These are phyloP conservation scores for Globisporangium nagaii DNA, from an alignment of 352 stramenopile species.

Conservation along the genomic window DNA sequence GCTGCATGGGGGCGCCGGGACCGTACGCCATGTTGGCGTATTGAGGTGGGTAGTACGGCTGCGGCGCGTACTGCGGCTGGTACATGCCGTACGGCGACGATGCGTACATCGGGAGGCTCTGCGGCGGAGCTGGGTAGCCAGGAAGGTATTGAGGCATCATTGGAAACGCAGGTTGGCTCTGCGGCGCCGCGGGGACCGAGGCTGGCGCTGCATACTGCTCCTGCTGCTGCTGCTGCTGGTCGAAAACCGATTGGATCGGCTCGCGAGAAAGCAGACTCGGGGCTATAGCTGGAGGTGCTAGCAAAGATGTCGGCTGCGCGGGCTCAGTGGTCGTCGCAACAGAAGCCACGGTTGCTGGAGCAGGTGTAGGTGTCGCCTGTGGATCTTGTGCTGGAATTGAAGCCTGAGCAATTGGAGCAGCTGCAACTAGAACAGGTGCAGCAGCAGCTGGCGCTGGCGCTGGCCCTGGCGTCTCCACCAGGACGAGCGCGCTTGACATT, in stretches of 20 bases:
- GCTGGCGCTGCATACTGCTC: background rate
- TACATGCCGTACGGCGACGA: background rate
- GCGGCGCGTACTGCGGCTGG: background rate
- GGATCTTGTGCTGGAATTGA: too few species aligned
- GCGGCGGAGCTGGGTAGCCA: background rate
- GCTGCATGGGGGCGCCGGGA: background rate
- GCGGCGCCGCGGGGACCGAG: background rate
- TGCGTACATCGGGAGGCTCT: background rate
- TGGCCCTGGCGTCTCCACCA: background rate
- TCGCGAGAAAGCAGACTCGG: too few species aligned
- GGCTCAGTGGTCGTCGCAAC: too few species aligned
- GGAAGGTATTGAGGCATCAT: background rate
- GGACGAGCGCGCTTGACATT: background rate
- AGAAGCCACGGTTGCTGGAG: too few species aligned
- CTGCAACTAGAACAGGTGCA: too few species aligned
- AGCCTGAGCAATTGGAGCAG: too few species aligned
- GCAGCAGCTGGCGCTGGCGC: too few species aligned
- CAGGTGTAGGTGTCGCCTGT: too few species aligned
- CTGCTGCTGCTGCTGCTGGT: too few species aligned
- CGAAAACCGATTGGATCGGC: too few species aligned
- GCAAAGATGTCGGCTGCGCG: too few species aligned
- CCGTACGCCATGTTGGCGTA: background rate
- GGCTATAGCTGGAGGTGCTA: too few species aligned
- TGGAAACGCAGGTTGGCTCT: background rate
- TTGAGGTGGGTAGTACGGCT: background rate